Evolutionary conservation across 495 filamentous ascomycete genomes (phyloP), one percentile per base, ranked within the genome.

Genomic region (Penicillium cinerascens): DNA sequence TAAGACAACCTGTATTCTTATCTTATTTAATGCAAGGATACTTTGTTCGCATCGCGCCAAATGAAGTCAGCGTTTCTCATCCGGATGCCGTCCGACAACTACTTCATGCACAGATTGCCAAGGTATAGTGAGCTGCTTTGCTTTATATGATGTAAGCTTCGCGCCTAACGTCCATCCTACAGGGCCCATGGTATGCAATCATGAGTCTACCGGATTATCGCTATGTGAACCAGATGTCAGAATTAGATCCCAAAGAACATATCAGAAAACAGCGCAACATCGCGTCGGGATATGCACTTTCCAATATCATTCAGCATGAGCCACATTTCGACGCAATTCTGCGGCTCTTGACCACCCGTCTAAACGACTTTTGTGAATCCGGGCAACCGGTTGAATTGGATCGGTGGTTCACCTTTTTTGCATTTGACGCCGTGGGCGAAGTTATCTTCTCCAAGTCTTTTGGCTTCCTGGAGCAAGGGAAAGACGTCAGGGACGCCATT

Each of bases 41-140:
- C 36, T 78, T 79, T 48, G 69, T 81, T 47, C 74, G 78, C 6
- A 75, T 79, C 44, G 22, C 61, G 61, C 16, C 61, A 69, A 73
- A 80, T 55, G 77, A 81, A 70, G 71, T 80, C 47, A 73, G 68
- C 45, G 61, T 76, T 26, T 66, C 69, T 44, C 69, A 80, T 50
- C 73, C 75, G 2, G 74, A 79, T 42, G 72, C 66, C 9, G 58
- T 77, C 26, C 58, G 61, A 22, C 59, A 61, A 26, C 52, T 72
- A 7, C 63, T 75, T 15, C 57, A 61, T 6, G 58, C 59, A 1
- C 50, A 61, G 3, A 58, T 67, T 23, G 16, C 35, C 21, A 70
- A 72, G 56, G 65, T 65, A 58, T 18, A 23, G 4, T 17, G 4
- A 36, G 15, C 15, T 36, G 33, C 10, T 36, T 36, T 11, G 2